Evolutionary conservation across 495 filamentous ascomycete genomes (phyloP), one percentile per base, ranked within the genome.

Genomic region (Filosporella fistucella): DNA sequence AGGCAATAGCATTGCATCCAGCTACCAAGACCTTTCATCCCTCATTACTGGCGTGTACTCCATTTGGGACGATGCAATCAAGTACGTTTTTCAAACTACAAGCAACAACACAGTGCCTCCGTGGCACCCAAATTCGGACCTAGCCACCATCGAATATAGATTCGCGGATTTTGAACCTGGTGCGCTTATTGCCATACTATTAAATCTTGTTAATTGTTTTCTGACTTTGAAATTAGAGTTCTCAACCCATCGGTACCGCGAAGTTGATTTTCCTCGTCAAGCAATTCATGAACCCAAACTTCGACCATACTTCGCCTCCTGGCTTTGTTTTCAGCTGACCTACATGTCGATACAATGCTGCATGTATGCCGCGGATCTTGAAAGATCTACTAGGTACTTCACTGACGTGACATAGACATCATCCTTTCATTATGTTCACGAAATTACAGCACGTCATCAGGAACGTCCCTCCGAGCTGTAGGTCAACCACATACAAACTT

Each of bases 351-450:
- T 49, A 30, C 46, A 49, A 41, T 49, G 46, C 16, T 39, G 35
- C 36, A 28, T 49, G 46, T 49, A 39, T 6, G 45, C 14, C n/a
- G 5, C 18, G 26, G n/a, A 25, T 6, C 4, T 16, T 33, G 29
- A 13, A 21, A 21, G 6, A 30, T 4, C 13, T 32, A 13, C 9
- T 16, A 5, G 29, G 11, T 10, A 11, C 8, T n/a, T 25, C 20
- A 30, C 37, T 49, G 14, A 49, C 17, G 12, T 22, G 5, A 9
- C 9, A 28, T 17, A 49, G 46, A 41, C 46, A 49, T 18, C 46
- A 49, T 42, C 46, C 46, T 14, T 49, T 49, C 36, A 42, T 49
- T n/a, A 49, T 49, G 46, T 49, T 49, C 46, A 49, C 42, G n/a
- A 49, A 49, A 40, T 18, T 49, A 7, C 46, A 49, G 14, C 46